Evolutionary conservation across 2,329 filamentous ascomycete species (phyloP), one percentile per base, ranked within the genome.

Genomic region (Colletotrichum cereale): DNA sequence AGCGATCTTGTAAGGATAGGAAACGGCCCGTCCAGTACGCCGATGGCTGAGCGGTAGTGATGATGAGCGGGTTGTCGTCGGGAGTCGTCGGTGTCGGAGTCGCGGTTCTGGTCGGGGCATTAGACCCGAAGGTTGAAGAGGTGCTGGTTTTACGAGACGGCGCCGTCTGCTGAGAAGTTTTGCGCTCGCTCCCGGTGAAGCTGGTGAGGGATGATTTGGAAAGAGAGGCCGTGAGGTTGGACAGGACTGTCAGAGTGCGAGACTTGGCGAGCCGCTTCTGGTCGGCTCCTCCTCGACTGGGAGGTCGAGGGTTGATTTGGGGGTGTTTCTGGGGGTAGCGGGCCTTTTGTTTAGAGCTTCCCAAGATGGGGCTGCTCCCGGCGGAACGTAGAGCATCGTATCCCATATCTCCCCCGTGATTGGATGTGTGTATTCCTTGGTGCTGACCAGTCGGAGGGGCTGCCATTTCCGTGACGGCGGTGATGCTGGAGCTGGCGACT

Each of bases 11-110:
- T 0, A 91, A 79, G 2, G 87, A 80, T 62, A 85, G 80, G 76
- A 91, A 91, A 48, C 90, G 87, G 24, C 90, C 90, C 14, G 85
- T 82, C 90, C 90, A 92, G 78, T 90, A 92, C 3, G 82, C 78
- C 2, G 85, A 83, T 7, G 84, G 79, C 75, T 87, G 84, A 2
- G 86, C 83, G 0, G 77, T 80, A 62, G 77, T 77, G 18, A 89
- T 78, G 2, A 79, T 77, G 52, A 47, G 7, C 16, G 56, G 66
- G 14, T 72, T 72, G 16, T 34, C 14, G 26, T 71, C 56, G 34
- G 56, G 24, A 18, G 29, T 52, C 11, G 38, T 36, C 44, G 44
- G 44, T 4, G n/a, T 47, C 3, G 69, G 66, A 7, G 60, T 71
- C 4, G 56, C 44, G 8, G 53, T 29, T 48, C 65, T 58, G 18